Conservation (phyloP, 208 protist species). For the Leishmania gerbilli region DNA sequence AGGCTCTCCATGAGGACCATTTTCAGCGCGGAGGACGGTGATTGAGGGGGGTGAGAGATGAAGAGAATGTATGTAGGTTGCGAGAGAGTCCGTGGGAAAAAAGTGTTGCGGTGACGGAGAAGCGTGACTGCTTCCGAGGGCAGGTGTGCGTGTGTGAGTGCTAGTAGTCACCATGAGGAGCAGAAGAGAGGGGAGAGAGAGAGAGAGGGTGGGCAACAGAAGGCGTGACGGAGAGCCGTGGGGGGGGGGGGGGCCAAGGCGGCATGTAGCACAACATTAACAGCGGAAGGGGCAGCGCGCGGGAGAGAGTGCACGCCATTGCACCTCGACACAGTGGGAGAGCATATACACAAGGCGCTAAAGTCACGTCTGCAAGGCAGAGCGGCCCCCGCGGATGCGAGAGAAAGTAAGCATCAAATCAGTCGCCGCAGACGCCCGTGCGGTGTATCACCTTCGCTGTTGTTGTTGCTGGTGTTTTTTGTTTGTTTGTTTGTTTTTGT, state of each 20-base stretch:
- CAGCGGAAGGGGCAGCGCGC: background rate
- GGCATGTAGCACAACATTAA: background rate
- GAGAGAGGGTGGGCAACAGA: background rate
- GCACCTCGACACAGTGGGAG: background rate
- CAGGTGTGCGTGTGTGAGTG: background rate
- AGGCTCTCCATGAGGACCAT: conserved; percentile 60
- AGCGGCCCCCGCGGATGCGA: background rate
- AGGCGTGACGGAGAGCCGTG: background rate
- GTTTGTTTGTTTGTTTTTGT: background rate
- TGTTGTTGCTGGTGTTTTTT: background rate
- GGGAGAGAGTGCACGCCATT: background rate
- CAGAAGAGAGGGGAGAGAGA: background rate
- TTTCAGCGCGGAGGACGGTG: conserved; percentile 6
- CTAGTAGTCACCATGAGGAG: background rate
- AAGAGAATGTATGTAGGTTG: background rate
- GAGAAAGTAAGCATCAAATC: background rate
- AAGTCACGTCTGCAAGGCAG: background rate
- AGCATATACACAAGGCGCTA: background rate
- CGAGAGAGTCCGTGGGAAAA: background rate
- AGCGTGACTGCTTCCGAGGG: background rate
- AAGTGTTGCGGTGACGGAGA: background rate
- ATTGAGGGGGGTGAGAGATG: background rate
- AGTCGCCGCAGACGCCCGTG: no score
- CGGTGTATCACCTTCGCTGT: background rate
- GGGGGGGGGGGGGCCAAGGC: background rate